Evolutionary conservation across 148 eudicot species (phyloP).

Genomic region (Rhododendron simsii): DNA sequence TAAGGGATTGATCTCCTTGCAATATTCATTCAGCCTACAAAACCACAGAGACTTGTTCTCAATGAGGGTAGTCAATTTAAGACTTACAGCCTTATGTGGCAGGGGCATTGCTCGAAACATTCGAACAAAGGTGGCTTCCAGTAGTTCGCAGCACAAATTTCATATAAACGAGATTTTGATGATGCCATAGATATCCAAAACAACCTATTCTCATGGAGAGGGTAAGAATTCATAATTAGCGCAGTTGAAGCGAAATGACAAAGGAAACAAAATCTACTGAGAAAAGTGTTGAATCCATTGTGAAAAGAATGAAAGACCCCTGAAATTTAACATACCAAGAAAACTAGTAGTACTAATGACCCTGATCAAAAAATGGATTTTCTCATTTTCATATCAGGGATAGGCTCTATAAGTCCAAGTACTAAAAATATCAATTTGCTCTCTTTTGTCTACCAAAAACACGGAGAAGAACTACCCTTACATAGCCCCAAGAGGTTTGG

Average conservation of each 20-base stretch:
- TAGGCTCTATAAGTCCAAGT: background rate
- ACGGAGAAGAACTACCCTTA: background rate
- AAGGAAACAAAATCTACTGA: background rate
- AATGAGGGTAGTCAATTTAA: background rate
- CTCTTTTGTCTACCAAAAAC: background rate
- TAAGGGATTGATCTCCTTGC: background rate
- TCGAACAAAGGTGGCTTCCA: background rate
- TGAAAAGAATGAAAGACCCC: background rate
- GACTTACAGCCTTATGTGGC: background rate
- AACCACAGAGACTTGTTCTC: background rate
- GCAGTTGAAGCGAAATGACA: background rate
- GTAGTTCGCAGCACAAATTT: constrained; percentile 3
- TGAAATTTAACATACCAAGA: background rate
- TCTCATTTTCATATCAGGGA: background rate
- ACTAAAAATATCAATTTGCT: background rate
- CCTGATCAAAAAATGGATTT: background rate
- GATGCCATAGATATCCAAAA: background rate
- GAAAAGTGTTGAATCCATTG: background rate
- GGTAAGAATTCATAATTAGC: background rate
- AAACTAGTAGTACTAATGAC: background rate
- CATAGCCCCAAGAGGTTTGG: too few relatives aligned
- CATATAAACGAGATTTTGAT: background rate
- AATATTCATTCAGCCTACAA: background rate
- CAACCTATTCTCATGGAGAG: background rate
- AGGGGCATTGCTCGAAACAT: constrained; percentile 4